Conservation (phyloP, 441 rosid species). For the Bruguiera hainesii region DNA sequence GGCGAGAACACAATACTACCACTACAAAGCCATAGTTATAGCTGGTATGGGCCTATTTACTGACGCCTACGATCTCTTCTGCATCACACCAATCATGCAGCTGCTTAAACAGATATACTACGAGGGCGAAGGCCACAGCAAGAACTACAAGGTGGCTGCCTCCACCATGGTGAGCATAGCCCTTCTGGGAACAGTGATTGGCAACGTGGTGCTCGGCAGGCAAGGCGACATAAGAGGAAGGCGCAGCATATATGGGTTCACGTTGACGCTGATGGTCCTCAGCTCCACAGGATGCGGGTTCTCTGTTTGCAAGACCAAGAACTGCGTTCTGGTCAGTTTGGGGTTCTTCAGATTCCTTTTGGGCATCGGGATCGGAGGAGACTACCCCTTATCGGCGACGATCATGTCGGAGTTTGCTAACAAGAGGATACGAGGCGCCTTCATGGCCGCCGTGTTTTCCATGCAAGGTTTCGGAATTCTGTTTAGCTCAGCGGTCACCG, state of each 20-base stretch:
- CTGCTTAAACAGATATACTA: slow-evolving; percentile 59
- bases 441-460: slow-evolving; percentile 66
- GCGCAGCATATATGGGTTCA: slow-evolving; percentile 56
- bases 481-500: slow-evolving; percentile 46
- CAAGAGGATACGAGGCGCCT: slow-evolving; percentile 56
- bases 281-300: slow-evolving; percentile 66
- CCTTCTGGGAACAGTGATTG: slow-evolving; percentile 54
- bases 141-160: slow-evolving; percentile 15
- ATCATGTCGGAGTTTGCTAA: slow-evolving; percentile 86
- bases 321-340: slow-evolving; percentile 42
- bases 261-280: slow-evolving; percentile 50
- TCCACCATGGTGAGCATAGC: slow-evolving; percentile 39
- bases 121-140: background rate
- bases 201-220: slow-evolving; percentile 59
- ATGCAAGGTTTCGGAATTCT: slow-evolving; percentile 77
- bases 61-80: slow-evolving; percentile 79
- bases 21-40: slow-evolving; percentile 72
- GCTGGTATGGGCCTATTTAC: slow-evolving; percentile 89
- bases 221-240: slow-evolving; percentile 63
- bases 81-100: slow-evolving; percentile 55
- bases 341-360: slow-evolving; percentile 48
- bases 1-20: slow-evolving; percentile 60
- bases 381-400: slow-evolving; percentile 69
- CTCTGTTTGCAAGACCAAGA: slow-evolving; percentile 48
- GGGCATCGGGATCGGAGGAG: slow-evolving; percentile 70